A percentile compares a stretch with the other conserved stretches of the same genome.
Evolutionary conservation across 1,139 yeast genomes (phyloP).

Genomic region (Kodamaea derodonti): DNA sequence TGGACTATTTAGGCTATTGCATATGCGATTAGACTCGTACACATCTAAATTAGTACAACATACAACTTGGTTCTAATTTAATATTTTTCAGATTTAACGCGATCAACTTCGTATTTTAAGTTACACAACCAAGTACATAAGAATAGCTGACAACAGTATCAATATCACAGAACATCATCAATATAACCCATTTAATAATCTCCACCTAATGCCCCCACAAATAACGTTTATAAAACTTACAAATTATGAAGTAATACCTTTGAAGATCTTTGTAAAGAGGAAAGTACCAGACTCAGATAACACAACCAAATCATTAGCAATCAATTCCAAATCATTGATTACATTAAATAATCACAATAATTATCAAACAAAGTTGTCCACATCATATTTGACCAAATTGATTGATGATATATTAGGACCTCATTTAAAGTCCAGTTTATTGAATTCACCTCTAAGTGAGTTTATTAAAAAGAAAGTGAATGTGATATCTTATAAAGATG

Average conservation of each 20-base stretch:
- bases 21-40: too few relatives aligned
- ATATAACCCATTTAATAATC: too few relatives aligned
- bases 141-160: too few relatives aligned
- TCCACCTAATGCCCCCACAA: slow-evolving; percentile 18
- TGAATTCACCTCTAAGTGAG: slow-evolving; percentile 5
- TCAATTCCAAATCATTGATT: slow-evolving; percentile 15
- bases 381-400: slow-evolving; percentile 12
- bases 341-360: slow-evolving; percentile 12
- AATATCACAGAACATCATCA: too few relatives aligned
- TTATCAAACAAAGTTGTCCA: slow-evolving; percentile 15
- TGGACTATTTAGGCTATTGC: too few relatives aligned
- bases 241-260: slow-evolving; percentile 9
- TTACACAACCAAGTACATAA: too few relatives aligned
- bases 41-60: too few relatives aligned
- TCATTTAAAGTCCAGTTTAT: slow-evolving; percentile 7
- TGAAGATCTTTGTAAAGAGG: slow-evolving; percentile 13
- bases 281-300: slow-evolving; percentile 1
- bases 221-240: slow-evolving; percentile 13
- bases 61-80: too few relatives aligned
- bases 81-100: too few relatives aligned
- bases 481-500: slow-evolving; percentile 4
- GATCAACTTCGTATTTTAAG: too few relatives aligned
- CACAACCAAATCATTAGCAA: slow-evolving; percentile 12
- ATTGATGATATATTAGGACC: slow-evolving; percentile 10
- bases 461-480: slow-evolving; percentile 6